Conservation (phyloP, 192 early-diverging fungal genomes). For the Spinellus fusiger region DNA sequence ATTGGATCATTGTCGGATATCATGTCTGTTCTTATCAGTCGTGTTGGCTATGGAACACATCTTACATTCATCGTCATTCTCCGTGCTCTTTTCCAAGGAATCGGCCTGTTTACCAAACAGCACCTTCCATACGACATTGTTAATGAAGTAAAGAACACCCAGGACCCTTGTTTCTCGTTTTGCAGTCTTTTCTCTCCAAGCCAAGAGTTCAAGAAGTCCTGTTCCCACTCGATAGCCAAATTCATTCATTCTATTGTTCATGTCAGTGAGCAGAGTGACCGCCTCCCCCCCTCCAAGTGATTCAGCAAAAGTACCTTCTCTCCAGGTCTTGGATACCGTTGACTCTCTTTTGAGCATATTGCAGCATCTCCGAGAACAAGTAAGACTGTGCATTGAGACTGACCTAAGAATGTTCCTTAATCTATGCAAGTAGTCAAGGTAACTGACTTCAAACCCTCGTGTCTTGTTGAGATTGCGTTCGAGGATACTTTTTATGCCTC, state of each 20-base stretch:
- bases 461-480: slow-evolving; percentile 76
- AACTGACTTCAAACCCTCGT: slow-evolving; percentile 69
- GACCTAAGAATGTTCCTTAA: slow-evolving; percentile 38
- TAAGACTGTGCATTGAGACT: slow-evolving; percentile 81
- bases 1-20: slow-evolving; percentile 97
- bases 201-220: slow-evolving; percentile 79
- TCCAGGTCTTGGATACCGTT: slow-evolving; percentile 94
- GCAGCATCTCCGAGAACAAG: slow-evolving; percentile 92
- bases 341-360: slow-evolving; percentile 94
- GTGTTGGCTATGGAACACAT: slow-evolving; percentile 8
- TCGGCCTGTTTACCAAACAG: slow-evolving; percentile 96
- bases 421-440: background rate
- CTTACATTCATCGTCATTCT: slow-evolving; percentile 95
- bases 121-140: slow-evolving; percentile 89
- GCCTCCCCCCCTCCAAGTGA: no score
- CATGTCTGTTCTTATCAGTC: slow-evolving; percentile 71
- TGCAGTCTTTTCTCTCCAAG: slow-evolving; percentile 82
- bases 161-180: slow-evolving; percentile 89
- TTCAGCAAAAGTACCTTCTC: slow-evolving; percentile 86
- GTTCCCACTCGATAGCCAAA: slow-evolving; percentile 92
- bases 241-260: slow-evolving; percentile 66
- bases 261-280: slow-evolving; percentile 2
- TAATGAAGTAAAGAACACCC: slow-evolving; percentile 87
- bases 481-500: slow-evolving; percentile 45
- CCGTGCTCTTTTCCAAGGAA: slow-evolving; percentile 92